These are phyloP conservation scores for Eutrema heterophyllum DNA, from an alignment of 345 rosid genomes.

Conservation along the genomic window DNA sequence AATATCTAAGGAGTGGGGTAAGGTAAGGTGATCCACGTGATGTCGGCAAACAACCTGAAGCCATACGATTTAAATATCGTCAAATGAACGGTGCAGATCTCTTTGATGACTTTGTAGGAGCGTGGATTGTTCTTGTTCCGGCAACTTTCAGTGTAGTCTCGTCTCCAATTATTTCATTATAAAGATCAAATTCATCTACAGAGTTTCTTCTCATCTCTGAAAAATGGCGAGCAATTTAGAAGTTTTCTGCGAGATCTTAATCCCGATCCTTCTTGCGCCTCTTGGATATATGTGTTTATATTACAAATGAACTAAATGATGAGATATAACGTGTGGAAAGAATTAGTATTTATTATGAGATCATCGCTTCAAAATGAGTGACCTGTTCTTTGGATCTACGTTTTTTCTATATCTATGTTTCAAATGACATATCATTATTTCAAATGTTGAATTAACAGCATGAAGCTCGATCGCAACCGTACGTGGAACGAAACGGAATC, in stretches of 20 bases:
- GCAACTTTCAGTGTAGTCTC: background rate
- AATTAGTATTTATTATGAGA: background rate
- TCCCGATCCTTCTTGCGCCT: conserved; percentile 82
- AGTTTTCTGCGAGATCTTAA: conserved; percentile 75
- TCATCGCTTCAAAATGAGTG: background rate
- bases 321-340: background rate
- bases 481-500: no score
- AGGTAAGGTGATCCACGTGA: no score
- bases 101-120: background rate
- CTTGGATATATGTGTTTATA: conserved; percentile 38
- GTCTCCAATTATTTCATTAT: background rate
- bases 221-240: conserved; percentile 66
- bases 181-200: background rate
- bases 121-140: no score
- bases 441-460: no score
- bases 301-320: background rate
- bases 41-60: background rate
- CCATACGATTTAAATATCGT: conserved; percentile 10
- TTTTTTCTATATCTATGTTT: no score
- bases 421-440: no score
- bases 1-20: no score
- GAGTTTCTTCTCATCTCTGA: background rate
- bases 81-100: conserved; percentile 16
- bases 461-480: no score
- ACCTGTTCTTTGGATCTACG: background rate